Evolutionary conservation across 768 basidiomycete species (phyloP).

Genomic region (Lactarius quietus): DNA sequence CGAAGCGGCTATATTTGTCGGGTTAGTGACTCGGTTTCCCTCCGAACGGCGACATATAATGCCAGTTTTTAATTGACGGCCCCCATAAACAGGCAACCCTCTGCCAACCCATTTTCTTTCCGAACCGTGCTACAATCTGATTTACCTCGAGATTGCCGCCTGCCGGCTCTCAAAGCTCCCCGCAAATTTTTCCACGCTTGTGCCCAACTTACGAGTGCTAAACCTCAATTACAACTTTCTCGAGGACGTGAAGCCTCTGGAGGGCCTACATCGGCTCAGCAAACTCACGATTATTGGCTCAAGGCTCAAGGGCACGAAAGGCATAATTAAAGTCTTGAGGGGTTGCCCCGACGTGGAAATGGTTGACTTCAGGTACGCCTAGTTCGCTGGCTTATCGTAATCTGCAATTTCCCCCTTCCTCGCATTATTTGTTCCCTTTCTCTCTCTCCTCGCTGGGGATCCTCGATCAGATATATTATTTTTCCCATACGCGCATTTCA

Average conservation of each 20-base stretch:
- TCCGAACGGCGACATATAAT: conserved; percentile 21
- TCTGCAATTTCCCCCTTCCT: conserved; percentile 12
- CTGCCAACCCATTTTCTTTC: conserved; percentile 55
- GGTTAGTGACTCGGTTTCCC: conserved; percentile 49
- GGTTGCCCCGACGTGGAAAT: conserved; percentile 80
- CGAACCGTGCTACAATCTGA: conserved; percentile 81
- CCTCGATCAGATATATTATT: conserved; percentile 12
- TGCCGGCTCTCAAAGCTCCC: conserved; percentile 80
- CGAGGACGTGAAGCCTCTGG: conserved; percentile 63
- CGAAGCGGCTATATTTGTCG: conserved; percentile 92
- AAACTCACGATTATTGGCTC: conserved; percentile 86
- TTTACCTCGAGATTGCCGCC: conserved; percentile 88
- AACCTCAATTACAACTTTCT: conserved; percentile 98
- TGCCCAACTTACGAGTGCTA: conserved; percentile 85
- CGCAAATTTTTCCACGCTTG: conserved; percentile 52
- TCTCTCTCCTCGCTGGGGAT: not conserved
- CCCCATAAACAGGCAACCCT: conserved; percentile 61
- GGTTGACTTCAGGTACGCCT: conserved; percentile 81
- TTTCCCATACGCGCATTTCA: not conserved
- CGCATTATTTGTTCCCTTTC: conserved; percentile 14
- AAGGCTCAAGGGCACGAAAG: conserved; percentile 69
- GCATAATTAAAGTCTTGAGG: conserved; percentile 66
- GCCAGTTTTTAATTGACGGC: conserved; percentile 26
- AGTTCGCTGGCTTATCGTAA: conserved; percentile 23
- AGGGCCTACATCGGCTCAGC: conserved; percentile 68